Evolutionary conservation across 1,284 basidiomycete species (phyloP).

Genomic region (Cystobasidiaceae sp.): DNA sequence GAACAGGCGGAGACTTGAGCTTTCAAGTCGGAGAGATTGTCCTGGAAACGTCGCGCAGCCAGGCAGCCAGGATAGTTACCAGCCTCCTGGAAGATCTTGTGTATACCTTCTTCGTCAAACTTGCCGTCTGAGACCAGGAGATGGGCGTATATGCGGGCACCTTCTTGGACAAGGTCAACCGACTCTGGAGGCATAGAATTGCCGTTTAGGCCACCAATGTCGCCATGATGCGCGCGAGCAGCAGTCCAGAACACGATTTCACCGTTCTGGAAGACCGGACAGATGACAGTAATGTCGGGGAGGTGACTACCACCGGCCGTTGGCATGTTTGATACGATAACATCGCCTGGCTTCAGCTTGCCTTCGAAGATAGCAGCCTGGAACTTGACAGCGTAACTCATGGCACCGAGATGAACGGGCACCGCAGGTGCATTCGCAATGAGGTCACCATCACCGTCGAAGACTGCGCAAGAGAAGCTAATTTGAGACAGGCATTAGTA

Average conservation of each 20-base stretch:
- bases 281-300: slow-evolving; percentile 62
- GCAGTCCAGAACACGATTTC: slow-evolving; percentile 90
- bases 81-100: slow-evolving; percentile 77
- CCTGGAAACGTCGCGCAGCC: slow-evolving; percentile 55
- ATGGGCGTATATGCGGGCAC: slow-evolving; percentile 84
- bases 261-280: slow-evolving; percentile 64
- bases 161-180: slow-evolving; percentile 85
- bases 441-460: slow-evolving; percentile 60
- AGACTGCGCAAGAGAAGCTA: slow-evolving; percentile 64
- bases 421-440: slow-evolving; percentile 22
- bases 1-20: slow-evolving; percentile 81
- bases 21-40: slow-evolving; percentile 87
- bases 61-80: slow-evolving; percentile 58
- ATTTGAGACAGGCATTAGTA: slow-evolving; percentile 36
- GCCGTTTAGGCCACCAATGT: slow-evolving; percentile 54
- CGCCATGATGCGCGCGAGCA: slow-evolving; percentile 63
- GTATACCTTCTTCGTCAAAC: slow-evolving; percentile 68
- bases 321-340: slow-evolving; percentile 55
- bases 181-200: slow-evolving; percentile 89
- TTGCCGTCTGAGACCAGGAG: slow-evolving; percentile 81
- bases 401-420: slow-evolving; percentile 35
- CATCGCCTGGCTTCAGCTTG: slow-evolving; percentile 73
- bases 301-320: slow-evolving; percentile 58
- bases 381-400: slow-evolving; percentile 21
- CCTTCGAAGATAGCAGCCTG: slow-evolving; percentile 41